Evolutionary conservation across 495 filamentous ascomycete genomes (phyloP).

Genomic region (Choiromyces venosus): DNA sequence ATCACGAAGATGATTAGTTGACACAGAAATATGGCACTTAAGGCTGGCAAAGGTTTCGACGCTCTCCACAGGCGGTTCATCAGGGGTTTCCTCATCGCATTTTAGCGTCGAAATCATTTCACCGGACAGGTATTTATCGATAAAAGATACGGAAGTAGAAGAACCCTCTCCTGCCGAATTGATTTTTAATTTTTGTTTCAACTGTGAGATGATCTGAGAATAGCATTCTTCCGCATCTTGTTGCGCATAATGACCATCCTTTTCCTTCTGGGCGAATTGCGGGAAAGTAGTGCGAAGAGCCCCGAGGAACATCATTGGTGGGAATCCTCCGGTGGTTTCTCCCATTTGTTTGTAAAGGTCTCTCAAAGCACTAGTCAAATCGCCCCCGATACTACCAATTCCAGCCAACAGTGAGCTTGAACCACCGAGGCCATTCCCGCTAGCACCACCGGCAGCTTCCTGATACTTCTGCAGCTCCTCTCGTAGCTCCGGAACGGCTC

Average conservation of each 20-base stretch:
- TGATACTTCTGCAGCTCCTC: conserved; percentile 68
- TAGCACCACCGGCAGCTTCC: conserved; percentile 25
- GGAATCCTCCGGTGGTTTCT: conserved; percentile 80
- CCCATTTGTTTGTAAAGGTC: conserved; percentile 92
- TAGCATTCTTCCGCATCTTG: conserved; percentile 98
- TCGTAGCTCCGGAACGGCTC: conserved; percentile 86
- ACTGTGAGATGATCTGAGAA: conserved; percentile 88
- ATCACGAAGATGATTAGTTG: conserved; percentile 83
- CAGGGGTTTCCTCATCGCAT: conserved; percentile 75
- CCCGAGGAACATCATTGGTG: conserved; percentile 77
- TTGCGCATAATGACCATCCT: conserved; percentile 77
- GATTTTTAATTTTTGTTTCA: conserved; percentile 71
- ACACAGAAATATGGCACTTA: conserved; percentile 82
- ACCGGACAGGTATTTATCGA: conserved; percentile 86
- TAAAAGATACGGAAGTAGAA: conserved; percentile 59
- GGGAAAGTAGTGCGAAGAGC: conserved; percentile 75
- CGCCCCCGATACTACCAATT: conserved; percentile 57
- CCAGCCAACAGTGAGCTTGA: conserved; percentile 47
- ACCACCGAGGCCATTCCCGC: conserved; percentile 33
- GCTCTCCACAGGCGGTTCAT: conserved; percentile 57
- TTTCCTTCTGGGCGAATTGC: conserved; percentile 86
- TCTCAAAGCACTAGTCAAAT: conserved; percentile 73
- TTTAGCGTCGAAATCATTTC: conserved; percentile 67
- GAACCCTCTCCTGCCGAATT: conserved; percentile 47
- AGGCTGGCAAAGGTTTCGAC: conserved; percentile 84